Base-by-base conservation (phyloP, 768 basidiomycete species). In the Gymnopilus junonius region DNA sequence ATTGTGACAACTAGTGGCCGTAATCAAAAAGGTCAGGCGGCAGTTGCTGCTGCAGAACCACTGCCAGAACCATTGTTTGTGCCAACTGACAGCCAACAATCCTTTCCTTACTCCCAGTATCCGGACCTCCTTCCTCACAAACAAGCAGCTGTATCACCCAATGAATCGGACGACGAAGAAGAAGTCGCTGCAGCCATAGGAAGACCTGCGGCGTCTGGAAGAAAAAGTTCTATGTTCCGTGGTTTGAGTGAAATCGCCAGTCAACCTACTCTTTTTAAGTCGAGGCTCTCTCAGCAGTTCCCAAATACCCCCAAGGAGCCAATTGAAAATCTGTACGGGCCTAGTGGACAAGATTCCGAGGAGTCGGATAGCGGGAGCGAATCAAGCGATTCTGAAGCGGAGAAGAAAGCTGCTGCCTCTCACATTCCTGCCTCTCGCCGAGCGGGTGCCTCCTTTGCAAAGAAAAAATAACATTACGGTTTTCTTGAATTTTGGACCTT, bases 341-440 rank as follows among this genome's bases (percentile, higher is more conserved):
- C 69, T 50, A 69, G 66, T 25, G 71, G 73, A 35, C 71, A 72
- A 25, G 77, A 80, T 6, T 80, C 79, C 14, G 81, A 79, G 21
- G 78, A 81, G 4, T 80, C 79, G 17, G 81, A 79, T 3, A 81
- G 82, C 0, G 83, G 80, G n/a, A 80, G 80, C 0, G 83, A 80
- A 5, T 82, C 84, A 20, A 80, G 80, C 0, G 83, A 80, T 6
- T 82, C 84, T 4, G 82, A 82, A 39, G 79, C 79, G 0, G 82
- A 76, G 40, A 74, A 66, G 40, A 69, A 68, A 32, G 34, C 58
- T 43, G 67, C 70, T 25, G 68, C 62, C 43, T 87, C 83, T n/a
- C 90, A 91, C 71, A 90, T 92, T 60, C 90, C 90, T 31, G 79
- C 74, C 64, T 78, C 78, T 11, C 80, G 86, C 59, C 77, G 80